Conservation (phyloP, 306 rosid species). For the Sechiopsis laciniata region DNA sequence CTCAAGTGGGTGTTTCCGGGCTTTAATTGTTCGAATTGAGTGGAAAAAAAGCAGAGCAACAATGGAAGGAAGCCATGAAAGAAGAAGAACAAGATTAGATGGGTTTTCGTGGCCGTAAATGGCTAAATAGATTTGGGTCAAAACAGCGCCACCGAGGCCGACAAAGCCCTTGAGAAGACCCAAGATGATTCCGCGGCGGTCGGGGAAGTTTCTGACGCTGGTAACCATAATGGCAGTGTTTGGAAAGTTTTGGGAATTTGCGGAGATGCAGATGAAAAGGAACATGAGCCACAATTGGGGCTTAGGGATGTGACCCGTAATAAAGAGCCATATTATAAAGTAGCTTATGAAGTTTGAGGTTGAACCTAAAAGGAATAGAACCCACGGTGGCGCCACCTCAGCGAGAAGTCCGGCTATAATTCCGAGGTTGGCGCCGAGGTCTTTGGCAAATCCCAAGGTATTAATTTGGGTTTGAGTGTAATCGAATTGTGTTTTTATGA, state of each 20-base stretch:
- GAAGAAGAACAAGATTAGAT: background rate
- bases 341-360: conserved; percentile 24
- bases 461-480: conserved; percentile 31
- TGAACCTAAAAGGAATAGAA: conserved; percentile 26
- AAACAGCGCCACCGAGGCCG: background rate
- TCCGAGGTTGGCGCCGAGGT: conserved; percentile 34
- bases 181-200: background rate
- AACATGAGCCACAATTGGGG: conserved; percentile 36
- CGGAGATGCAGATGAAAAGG: conserved; percentile 17
- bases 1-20: conserved; percentile 22
- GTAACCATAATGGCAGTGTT: background rate
- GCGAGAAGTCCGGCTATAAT: conserved; percentile 18
- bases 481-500: conserved; percentile 30
- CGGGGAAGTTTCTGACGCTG: background rate
- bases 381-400: conserved; percentile 28
- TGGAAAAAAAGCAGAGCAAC: conserved; percentile 19
- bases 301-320: conserved; percentile 14
- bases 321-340: conserved; percentile 19
- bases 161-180: conserved; percentile 10
- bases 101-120: background rate
- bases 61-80: conserved; percentile 32
- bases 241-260: conserved; percentile 14
- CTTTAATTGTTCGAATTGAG: conserved; percentile 25
- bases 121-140: background rate
- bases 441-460: conserved; percentile 30